Conservation (phyloP, 495 filamentous ascomycete species). For the Chaetomium fimeti region DNA sequence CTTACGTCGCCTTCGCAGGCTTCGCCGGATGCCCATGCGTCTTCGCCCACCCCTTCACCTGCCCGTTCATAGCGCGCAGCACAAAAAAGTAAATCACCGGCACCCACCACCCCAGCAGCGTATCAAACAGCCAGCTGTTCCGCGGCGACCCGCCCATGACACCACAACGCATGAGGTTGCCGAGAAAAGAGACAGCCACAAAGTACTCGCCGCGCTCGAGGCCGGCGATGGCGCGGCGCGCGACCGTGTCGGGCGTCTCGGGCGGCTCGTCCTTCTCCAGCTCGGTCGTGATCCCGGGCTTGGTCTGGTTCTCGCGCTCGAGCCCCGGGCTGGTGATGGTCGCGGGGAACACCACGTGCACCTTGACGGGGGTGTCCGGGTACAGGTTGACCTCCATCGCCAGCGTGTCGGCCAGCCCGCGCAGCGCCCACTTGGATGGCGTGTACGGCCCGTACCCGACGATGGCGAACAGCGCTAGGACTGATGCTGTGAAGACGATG, state of each 20-base stretch:
- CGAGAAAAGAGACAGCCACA: constrained; percentile 68
- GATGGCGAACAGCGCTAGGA: constrained; percentile 70
- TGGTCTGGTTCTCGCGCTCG: constrained; percentile 74
- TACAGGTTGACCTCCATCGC: constrained; percentile 83
- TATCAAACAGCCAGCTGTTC: constrained; percentile 62
- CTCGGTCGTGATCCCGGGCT: constrained; percentile 76
- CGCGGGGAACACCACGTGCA: constrained; percentile 83
- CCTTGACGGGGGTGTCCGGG: constrained; percentile 61
- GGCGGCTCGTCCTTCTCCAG: constrained; percentile 79
- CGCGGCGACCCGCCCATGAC: constrained; percentile 56
- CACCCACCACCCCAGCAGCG: constrained; percentile 56
- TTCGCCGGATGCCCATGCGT: constrained; percentile 54
- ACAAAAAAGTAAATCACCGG: constrained; percentile 61
- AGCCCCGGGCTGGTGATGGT: constrained; percentile 75
- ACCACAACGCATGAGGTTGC: constrained; percentile 64
- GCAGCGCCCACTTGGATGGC: constrained; percentile 81
- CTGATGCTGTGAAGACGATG: constrained; percentile 82
- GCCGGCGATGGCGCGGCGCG: constrained; percentile 62
- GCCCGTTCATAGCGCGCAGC: constrained; percentile 56
- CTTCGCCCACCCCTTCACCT: constrained; percentile 58
- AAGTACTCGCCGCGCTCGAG: constrained; percentile 79
- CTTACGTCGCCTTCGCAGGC: constrained; percentile 33
- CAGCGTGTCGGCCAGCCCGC: constrained; percentile 77
- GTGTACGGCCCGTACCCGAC: constrained; percentile 85
- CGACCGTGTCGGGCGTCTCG: constrained; percentile 76